phyloP scores from a whole-genome alignment of 345 rosid genomes.

The Eucalyptus victrix region DNA sequence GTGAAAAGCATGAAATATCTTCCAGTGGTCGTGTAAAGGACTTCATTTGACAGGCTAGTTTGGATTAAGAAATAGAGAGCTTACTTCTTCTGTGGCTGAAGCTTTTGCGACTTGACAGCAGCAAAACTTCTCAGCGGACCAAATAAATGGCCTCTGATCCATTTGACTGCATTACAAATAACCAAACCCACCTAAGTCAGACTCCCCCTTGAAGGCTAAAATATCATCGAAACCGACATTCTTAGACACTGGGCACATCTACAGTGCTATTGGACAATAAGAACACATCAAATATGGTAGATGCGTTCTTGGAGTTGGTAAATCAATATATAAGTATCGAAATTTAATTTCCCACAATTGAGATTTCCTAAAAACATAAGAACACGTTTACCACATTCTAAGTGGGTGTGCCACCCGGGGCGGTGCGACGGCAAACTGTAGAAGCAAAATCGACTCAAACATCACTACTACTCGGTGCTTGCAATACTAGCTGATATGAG shows the following conservation, averaged over 20 bases:
- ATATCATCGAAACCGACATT: background rate
- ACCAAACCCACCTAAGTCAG: background rate
- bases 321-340: background rate
- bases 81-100: conserved; percentile 47
- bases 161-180: background rate
- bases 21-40: accelerated
- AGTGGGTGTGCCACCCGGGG: background rate
- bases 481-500: background rate
- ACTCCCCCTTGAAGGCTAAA: background rate
- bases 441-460: background rate
- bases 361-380: background rate
- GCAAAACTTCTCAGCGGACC: conserved; percentile 18
- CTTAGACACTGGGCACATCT: accelerated
- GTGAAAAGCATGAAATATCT: background rate
- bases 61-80: background rate
- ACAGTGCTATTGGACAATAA: accelerated
- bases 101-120: conserved; percentile 37
- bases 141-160: background rate
- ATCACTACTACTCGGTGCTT: background rate
- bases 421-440: background rate
- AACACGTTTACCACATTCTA: accelerated
- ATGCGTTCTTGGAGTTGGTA: accelerated
- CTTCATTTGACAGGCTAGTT: background rate
- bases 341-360: background rate
- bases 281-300: background rate